Evolutionary conservation across 148 eudicot genomes (phyloP).

Genomic region (Euryodendron excelsum): DNA sequence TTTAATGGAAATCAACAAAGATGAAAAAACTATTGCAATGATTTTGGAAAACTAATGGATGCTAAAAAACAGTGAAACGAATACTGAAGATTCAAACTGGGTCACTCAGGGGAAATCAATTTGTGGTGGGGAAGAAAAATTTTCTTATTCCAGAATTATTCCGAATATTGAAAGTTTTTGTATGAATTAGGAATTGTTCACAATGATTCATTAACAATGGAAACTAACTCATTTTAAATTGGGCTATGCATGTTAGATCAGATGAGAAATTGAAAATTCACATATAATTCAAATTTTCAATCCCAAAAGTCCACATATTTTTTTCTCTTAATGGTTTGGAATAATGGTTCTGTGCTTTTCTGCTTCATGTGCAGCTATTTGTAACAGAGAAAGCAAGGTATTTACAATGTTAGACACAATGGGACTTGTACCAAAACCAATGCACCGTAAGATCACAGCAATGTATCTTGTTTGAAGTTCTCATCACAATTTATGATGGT

Average conservation of each 20-base stretch:
- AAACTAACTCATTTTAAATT: background rate
- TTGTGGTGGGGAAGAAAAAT: background rate
- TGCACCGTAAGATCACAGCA: constrained; percentile 66
- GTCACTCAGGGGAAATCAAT: background rate
- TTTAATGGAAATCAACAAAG: background rate
- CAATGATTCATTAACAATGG: too few relatives aligned
- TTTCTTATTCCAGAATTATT: background rate
- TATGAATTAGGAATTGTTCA: background rate
- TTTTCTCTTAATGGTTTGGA: background rate
- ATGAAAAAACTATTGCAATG: background rate
- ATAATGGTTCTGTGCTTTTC: constrained; percentile 8
- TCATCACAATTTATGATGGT: background rate
- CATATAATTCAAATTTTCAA: background rate
- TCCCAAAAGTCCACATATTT: background rate
- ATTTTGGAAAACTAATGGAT: background rate
- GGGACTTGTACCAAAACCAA: constrained; percentile 79
- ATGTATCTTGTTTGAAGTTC: background rate
- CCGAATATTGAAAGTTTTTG: too few relatives aligned
- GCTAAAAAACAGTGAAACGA: background rate
- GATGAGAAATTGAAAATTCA: background rate
- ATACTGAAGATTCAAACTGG: background rate
- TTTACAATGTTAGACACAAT: constrained; percentile 64
- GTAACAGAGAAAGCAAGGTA: constrained; percentile 84
- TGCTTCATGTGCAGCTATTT: constrained; percentile 73
- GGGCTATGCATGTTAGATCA: constrained; percentile 6